Base-by-base conservation (phyloP, 208 protist genomes). In the Trypanosoma caninum region DNA sequence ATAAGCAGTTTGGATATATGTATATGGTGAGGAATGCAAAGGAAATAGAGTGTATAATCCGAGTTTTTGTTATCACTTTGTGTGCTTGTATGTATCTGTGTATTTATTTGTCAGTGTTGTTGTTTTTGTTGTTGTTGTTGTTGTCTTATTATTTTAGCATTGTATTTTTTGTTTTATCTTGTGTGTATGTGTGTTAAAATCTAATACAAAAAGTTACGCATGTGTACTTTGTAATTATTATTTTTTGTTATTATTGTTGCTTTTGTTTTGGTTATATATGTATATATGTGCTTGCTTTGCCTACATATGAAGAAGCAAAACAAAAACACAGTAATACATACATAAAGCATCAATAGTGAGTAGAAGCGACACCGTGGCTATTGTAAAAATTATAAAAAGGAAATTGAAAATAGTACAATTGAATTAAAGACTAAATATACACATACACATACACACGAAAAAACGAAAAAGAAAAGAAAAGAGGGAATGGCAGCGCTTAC, bases 401-500 rank as follows among this genome's bases (percentile, higher is more conserved):
- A 50, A 35, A 53, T 28, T 8, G 42, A 44, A 35, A 22, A 20
- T n/a, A 42, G 27, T 41, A 30, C 0, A 34, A 46, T 88, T 88
- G 82, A 78, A 75, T n/a, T n/a, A n/a, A n/a, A n/a, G n/a, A n/a
- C n/a, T n/a, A n/a, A n/a, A n/a, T n/a, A n/a, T n/a, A n/a, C n/a
- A n/a, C n/a, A n/a, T n/a, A n/a, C n/a, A n/a, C n/a, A n/a, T n/a
- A n/a, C n/a, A n/a, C n/a, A 10, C 72, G 5, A 57, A 57, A 3
- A 44, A 40, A 14, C 40, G 44, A 1, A 57, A 33, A 23, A 57
- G 52, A 57, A 57, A 33, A 9, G 37, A 33, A 25, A 55, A 55
- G 33, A 4, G 48, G 48, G 23, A 13, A 93, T 94, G 87, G 81
- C 82, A 8, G 78, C 83, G 13, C 69, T 94, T 33, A 85, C 64